Evolutionary conservation across 331 rosid genomes (phyloP).

Genomic region (Dryas integrifolia): DNA sequence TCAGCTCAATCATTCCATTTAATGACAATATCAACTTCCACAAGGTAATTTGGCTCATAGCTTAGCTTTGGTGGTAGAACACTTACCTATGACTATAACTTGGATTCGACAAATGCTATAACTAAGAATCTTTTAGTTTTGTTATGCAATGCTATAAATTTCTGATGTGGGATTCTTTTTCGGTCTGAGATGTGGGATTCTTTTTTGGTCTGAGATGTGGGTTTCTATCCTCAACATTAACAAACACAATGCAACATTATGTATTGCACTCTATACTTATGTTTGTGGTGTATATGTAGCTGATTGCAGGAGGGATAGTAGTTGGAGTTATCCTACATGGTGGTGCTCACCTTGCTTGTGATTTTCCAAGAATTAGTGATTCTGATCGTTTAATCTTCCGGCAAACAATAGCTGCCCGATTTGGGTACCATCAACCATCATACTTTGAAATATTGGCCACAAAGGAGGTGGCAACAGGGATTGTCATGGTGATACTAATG

Average conservation of each 20-base stretch:
- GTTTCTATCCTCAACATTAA: no score
- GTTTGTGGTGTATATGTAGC: conserved; percentile 29
- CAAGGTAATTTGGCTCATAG: conserved; percentile 43
- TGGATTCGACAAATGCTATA: no score
- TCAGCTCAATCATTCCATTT: conserved; percentile 62
- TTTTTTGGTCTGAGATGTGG: no score
- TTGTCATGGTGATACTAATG: conserved; percentile 70
- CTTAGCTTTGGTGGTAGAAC: not conserved
- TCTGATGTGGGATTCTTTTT: no score
- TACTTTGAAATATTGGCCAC: conserved; percentile 61
- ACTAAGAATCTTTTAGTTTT: no score
- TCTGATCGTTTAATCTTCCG: conserved; percentile 50
- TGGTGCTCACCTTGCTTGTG: conserved; percentile 85
- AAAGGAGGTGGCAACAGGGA: conserved; percentile 64
- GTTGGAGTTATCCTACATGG: conserved; percentile 80
- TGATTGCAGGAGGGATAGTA: conserved; percentile 72
- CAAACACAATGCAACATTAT: no score
- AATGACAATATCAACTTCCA: conserved; percentile 74
- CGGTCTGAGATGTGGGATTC: no score
- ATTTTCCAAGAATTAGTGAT: conserved; percentile 72
- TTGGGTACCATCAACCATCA: conserved; percentile 70
- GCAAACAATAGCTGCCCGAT: conserved; percentile 56
- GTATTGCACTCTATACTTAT: not conserved
- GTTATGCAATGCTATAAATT: no score
- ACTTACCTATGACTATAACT: not conserved